Evolutionary conservation across 2,329 filamentous ascomycete genomes (phyloP).

Genomic region (Teratosphaeria destructans): DNA sequence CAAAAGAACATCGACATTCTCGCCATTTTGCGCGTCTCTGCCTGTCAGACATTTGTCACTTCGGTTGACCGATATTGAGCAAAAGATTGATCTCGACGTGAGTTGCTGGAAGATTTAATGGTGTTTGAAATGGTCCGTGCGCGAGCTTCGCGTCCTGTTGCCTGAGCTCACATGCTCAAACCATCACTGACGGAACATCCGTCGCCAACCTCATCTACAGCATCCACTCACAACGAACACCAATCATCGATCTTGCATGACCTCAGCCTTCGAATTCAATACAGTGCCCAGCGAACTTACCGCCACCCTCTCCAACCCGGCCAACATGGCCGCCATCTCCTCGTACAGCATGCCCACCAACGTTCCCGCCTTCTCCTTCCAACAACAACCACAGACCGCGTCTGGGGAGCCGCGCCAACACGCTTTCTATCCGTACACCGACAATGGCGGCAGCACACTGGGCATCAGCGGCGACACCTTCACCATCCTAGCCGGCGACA

Average conservation of each 20-base stretch:
- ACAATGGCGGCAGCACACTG: constrained; percentile 94
- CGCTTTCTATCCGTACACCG: constrained; percentile 91
- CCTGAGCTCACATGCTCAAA: background rate
- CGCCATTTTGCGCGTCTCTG: no score
- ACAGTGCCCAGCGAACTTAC: background rate
- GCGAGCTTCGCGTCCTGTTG: background rate
- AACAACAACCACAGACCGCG: constrained; percentile 37
- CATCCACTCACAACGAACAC: background rate
- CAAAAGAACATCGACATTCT: no score
- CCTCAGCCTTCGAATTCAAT: background rate
- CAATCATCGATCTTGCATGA: background rate
- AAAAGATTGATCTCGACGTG: background rate
- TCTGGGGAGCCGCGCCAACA: constrained; percentile 53
- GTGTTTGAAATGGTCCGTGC: background rate
- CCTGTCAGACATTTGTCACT: no score
- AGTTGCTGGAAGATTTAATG: background rate
- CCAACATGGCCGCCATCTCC: constrained; percentile 46
- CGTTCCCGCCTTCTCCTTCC: constrained; percentile 51
- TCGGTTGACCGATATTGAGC: no score
- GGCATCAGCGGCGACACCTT: constrained; percentile 92
- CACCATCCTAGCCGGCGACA: constrained; percentile 94
- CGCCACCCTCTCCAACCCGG: constrained; percentile 1
- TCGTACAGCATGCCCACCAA: constrained; percentile 40
- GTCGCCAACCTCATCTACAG: background rate
- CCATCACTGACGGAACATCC: background rate